Percentiles rank a stretch among this genome's conserved stretches.
phyloP scores from a whole-genome alignment of 768 basidiomycete genomes.

The Leccinum imitatum region DNA sequence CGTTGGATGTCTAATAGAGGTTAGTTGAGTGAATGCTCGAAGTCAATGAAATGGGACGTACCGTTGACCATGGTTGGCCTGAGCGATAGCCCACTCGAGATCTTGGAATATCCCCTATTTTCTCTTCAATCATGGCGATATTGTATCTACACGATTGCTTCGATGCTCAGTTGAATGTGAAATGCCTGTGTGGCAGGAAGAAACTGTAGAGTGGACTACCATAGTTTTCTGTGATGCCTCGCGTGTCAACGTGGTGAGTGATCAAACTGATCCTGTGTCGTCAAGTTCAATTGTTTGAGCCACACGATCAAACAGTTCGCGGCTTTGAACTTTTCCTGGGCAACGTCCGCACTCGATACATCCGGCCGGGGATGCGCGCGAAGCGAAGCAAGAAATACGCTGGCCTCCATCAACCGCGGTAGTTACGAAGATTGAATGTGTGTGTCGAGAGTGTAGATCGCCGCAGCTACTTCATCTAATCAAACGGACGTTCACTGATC shows the following conservation, averaged over 20 bases:
- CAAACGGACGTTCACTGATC: slow-evolving; percentile 3
- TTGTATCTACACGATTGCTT: slow-evolving; percentile 81
- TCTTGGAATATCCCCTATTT: slow-evolving; percentile 76
- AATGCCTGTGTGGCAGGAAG: slow-evolving; percentile 56
- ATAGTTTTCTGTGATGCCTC: too few species aligned
- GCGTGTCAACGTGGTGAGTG: too few species aligned
- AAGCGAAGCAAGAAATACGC: slow-evolving; percentile 85
- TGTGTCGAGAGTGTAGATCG: slow-evolving; percentile 29
- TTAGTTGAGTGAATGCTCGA: not conserved
- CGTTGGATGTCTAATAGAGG: too few species aligned
- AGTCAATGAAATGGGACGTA: slow-evolving; percentile 34
- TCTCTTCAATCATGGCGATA: slow-evolving; percentile 98
- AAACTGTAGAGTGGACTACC: too few species aligned
- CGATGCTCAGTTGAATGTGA: slow-evolving; percentile 77
- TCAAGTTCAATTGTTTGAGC: slow-evolving; percentile 64
- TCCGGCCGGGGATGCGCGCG: slow-evolving; percentile 78
- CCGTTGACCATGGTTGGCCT: slow-evolving; percentile 87
- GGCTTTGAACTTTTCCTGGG: slow-evolving; percentile 70
- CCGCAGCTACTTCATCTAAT: slow-evolving; percentile 57
- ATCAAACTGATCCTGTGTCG: slow-evolving; percentile 30
- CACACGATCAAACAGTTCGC: slow-evolving; percentile 44
- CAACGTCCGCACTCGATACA: slow-evolving; percentile 39
- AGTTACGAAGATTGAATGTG: slow-evolving; percentile 58
- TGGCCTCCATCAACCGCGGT: slow-evolving; percentile 76
- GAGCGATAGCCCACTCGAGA: slow-evolving; percentile 71